Evolutionary conservation across 305 asterid genomes (phyloP), one percentile per base, ranked within the genome.

Genomic region (Fraxinus dipetala): DNA sequence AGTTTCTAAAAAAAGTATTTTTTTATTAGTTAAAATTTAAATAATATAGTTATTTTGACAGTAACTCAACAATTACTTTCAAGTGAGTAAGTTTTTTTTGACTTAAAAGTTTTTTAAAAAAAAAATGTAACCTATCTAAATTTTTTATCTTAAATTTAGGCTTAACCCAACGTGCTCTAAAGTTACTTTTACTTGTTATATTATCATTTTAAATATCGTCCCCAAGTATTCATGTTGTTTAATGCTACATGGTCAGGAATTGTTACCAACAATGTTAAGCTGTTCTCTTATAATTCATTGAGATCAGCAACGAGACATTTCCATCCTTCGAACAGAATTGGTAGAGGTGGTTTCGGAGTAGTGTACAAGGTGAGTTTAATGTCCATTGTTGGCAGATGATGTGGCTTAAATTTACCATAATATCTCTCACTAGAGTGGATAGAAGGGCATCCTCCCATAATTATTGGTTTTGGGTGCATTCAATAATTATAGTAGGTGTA

Each of bases 271-370:
- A 91, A 91, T 77, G 93, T 93, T 2, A 91, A 87, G 87, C 81
- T 92, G 80, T 91, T 94, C 80, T 83, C 97, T 6, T 89, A 91
- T 75, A 86, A 90, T 73, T 84, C 93, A 2, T 79, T 94, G 87
- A 87, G 93, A 79, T 94, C 98, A 84, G 98, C 98, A 4, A 90
- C 97, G 1, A 84, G 86, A 28, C 80, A 84, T 80, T 94, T 94
- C 75, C 91, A 90, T 77, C 90, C 89, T 59, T 90, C 93, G 1
- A 92, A 91, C 89, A 92, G 78, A 87, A 89, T 92, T 43, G 98
- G 98, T 72, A 81, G 92, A 82, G 98, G 98, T 35, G 98, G 97
- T 38, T 94, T 87, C 67, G 98, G 98, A 38, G 91, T 90, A 38
- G 98, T 94, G 31, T 85, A 91, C 79, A 90, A 89, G 92, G 98